Conservation (phyloP, 2,329 filamentous ascomycete genomes). For the Fusarium luffae region DNA sequence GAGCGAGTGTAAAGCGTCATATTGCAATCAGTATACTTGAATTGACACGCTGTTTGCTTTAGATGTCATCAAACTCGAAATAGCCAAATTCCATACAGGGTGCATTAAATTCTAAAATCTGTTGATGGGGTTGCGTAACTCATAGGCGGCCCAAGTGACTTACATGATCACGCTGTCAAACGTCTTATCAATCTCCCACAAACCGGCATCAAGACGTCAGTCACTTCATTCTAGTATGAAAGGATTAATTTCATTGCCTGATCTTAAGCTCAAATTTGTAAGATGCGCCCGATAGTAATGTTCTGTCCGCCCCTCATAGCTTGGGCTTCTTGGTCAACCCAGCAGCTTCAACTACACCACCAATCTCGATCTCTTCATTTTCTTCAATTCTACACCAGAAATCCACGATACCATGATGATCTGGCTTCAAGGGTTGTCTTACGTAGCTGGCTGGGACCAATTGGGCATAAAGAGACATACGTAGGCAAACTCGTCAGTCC, state of each 20-base stretch:
- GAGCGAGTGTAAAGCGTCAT: neutral
- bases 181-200: neutral
- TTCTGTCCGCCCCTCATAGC: neutral
- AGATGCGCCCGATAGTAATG: neutral
- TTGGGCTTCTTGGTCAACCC: neutral
- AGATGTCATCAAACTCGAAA: too few species aligned
- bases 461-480: neutral
- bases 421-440: rapidly evolving
- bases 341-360: neutral
- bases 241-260: neutral
- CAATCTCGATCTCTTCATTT: neutral
- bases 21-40: neutral
- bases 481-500: neutral
- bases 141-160: neutral
- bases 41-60: neutral
- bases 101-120: too few species aligned
- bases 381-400: neutral
- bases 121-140: too few species aligned
- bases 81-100: too few species aligned
- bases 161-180: neutral
- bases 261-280: rapidly evolving
- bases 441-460: rapidly evolving
- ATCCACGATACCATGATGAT: rapidly evolving
- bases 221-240: neutral
- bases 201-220: neutral